phyloP scores from a whole-genome alignment of 225 moss, liverwort and hornwort species.

The Sphagnum tenellum region DNA sequence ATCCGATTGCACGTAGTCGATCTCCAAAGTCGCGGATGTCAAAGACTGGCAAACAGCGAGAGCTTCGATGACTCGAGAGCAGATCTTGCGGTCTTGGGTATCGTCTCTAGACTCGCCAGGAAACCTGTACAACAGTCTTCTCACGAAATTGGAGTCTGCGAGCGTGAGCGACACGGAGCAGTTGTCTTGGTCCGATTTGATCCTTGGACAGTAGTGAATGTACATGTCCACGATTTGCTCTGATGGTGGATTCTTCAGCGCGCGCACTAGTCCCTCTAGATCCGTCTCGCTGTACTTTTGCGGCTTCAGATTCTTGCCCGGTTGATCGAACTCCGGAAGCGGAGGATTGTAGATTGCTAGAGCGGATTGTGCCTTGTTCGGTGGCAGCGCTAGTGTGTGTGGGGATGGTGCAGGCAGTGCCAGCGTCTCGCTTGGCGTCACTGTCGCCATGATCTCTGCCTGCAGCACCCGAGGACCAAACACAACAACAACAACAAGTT shows the following conservation, averaged over 20 bases:
- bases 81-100: slow-evolving; percentile 21
- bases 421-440: slow-evolving; percentile 13
- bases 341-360: slow-evolving; percentile 41
- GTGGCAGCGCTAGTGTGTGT: slow-evolving; percentile 32
- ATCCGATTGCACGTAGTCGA: slow-evolving; percentile 55
- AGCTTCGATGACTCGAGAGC: slow-evolving; percentile 34
- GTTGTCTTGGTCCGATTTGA: slow-evolving; percentile 53
- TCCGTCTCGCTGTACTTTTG: slow-evolving; percentile 53
- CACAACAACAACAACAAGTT: too few relatives aligned
- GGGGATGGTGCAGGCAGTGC: slow-evolving; percentile 24
- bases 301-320: slow-evolving; percentile 27
- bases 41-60: slow-evolving; percentile 27
- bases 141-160: slow-evolving; percentile 37
- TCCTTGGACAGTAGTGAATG: slow-evolving; percentile 49
- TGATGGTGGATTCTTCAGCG: slow-evolving; percentile 32
- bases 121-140: slow-evolving; percentile 34
- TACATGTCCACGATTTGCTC: slow-evolving; percentile 44
- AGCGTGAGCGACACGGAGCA: slow-evolving; percentile 52
- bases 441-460: too few relatives aligned
- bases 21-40: slow-evolving; percentile 45
- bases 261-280: slow-evolving; percentile 36
- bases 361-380: slow-evolving; percentile 28
- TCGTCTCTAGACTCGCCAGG: slow-evolving; percentile 16
- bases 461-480: too few relatives aligned
- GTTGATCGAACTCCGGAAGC: slow-evolving; percentile 24